Evolutionary conservation across 2,329 filamentous ascomycete genomes (phyloP), one percentile per base, ranked within the genome.

Genomic region (Fusarium beomiforme): DNA sequence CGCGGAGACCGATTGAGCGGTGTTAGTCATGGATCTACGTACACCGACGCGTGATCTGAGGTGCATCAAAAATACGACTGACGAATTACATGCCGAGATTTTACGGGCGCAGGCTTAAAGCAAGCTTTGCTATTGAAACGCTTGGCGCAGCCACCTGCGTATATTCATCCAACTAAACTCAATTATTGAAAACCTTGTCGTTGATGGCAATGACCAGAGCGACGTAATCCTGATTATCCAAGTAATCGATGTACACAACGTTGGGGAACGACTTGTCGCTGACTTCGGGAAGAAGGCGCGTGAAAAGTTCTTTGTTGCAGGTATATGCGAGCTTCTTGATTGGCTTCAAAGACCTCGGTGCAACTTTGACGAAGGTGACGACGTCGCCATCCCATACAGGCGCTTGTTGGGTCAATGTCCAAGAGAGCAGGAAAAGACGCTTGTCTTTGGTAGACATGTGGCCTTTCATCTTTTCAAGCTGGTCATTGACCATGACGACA

Each of bases 21-120:
- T 59, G 42, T 67, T 67, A 67, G 62, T 67, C 43, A 67, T 68
- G 24, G 12, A 16, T 24, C 47, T 67, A 66, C 55, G 54, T 71
- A 69, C 51, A 14, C 46, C 39, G 44, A 54, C 65, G 55, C 55
- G 59, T 61, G 59, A 72, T 72, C 43, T 62, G 64, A 67, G 50
- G 26, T 49, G 62, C 51, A 24, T 7, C 4, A 21, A 55, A 14
- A 51, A 60, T 53, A 37, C 36, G 42, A 31, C 7, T 6, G 39
- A 31, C 21, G 58, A 67, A 63, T 50, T 29, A 57, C 29, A 55
- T 17, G 39, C 7, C 21, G 21, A 56, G 53, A 14, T 24, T 24
- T 47, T 3, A 4, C 17, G 6, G 4, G 19, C 23, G 2, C 26
- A 29, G 23, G 34, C 34, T 39, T n/a, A 12, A 39, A 51, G 47